Evolutionary conservation across 352 stramenopile species (phyloP).

Genomic region (Globisporangium cystogenes): DNA sequence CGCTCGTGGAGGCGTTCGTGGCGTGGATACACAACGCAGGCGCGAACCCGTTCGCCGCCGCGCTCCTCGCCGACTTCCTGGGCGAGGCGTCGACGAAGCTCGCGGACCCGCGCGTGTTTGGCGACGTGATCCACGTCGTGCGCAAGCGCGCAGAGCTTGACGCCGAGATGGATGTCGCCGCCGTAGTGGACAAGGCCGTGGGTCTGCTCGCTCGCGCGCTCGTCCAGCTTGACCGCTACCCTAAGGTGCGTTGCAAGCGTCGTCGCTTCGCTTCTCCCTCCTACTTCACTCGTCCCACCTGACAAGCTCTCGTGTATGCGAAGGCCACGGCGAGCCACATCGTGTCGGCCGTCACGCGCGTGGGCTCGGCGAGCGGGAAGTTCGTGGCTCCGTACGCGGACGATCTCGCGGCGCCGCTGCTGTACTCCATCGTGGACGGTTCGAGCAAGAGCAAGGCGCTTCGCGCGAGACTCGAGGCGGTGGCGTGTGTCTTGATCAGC

Average conservation of each 20-base stretch:
- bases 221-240: constrained; percentile 64
- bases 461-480: constrained; percentile 37
- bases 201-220: constrained; percentile 38
- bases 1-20: constrained; percentile 59
- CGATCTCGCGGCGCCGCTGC: constrained; percentile 36
- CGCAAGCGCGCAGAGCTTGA: constrained; percentile 8
- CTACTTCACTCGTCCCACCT: too few relatives aligned
- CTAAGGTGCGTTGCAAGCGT: constrained; percentile 69
- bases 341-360: constrained; percentile 40
- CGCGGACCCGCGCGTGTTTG: constrained; percentile 64
- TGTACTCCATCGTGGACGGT: constrained; percentile 38
- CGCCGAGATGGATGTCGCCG: constrained; percentile 21
- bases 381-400: constrained; percentile 37
- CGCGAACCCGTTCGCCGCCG: constrained; percentile 20
- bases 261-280: too few relatives aligned
- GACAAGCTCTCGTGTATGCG: background rate
- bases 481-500: constrained; percentile 41
- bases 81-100: constrained; percentile 56
- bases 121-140: constrained; percentile 45
- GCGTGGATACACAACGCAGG: constrained; percentile 58
- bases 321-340: constrained; percentile 43
- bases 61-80: constrained; percentile 37
- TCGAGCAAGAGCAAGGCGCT: constrained; percentile 46
- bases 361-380: constrained; percentile 32
- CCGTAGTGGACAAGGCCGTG: constrained; percentile 18